Evolutionary conservation across 164 flowering plant genomes (phyloP).

Genomic region (Kingdonia uniflora): DNA sequence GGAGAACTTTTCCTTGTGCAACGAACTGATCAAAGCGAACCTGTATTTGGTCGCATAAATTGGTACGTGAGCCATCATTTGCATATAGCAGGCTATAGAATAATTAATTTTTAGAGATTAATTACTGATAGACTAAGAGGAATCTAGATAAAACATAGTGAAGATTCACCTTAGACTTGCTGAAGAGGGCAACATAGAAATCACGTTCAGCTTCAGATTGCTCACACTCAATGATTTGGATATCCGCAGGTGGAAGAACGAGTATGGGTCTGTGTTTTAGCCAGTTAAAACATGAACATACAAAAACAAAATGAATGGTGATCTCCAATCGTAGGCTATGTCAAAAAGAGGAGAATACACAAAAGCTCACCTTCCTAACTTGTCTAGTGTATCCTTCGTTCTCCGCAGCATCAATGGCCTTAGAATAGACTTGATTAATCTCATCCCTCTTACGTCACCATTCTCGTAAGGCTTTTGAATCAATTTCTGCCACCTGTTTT

Average conservation of each 20-base stretch:
- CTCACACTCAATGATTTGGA: constrained; percentile 52
- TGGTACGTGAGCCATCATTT: neutral
- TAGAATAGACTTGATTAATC: constrained; percentile 52
- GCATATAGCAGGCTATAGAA: no score
- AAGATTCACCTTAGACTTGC: constrained; percentile 53
- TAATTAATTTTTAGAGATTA: no score
- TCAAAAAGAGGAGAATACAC: neutral
- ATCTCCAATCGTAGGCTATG: neutral
- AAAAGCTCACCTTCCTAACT: constrained; percentile 52
- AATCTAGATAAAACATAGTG: neutral
- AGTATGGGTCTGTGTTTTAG: constrained; percentile 50
- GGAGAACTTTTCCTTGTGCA: constrained; percentile 78
- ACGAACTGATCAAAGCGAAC: constrained; percentile 79
- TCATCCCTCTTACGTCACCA: constrained; percentile 59
- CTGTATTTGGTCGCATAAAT: constrained; percentile 23
- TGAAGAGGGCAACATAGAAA: constrained; percentile 71
- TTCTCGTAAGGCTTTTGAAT: constrained; percentile 67
- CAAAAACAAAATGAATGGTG: no score
- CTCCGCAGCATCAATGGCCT: constrained; percentile 74
- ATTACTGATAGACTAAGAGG: neutral
- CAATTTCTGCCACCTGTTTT: constrained; percentile 58
- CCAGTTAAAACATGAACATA: constrained; percentile 3
- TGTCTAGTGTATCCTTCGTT: constrained; percentile 67
- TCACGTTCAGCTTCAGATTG: constrained; percentile 74
- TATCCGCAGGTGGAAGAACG: constrained; percentile 67